These are phyloP conservation scores for Suhomyces kunorum DNA, from an alignment of 1,139 yeast genomes.

Conservation along the genomic window DNA sequence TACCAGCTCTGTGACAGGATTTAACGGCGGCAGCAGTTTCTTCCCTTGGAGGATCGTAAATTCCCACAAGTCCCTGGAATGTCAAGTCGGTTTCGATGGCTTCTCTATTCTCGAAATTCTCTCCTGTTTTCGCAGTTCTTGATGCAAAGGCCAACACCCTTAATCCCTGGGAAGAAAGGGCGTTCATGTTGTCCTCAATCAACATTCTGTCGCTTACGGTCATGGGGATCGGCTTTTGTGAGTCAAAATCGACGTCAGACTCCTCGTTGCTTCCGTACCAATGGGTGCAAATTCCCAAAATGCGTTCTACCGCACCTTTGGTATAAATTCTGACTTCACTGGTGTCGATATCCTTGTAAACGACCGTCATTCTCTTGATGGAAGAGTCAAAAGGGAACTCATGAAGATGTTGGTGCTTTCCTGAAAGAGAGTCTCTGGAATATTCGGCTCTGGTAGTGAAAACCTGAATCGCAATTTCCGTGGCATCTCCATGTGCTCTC, in stretches of 20 bases:
- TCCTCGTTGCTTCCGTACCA: slow-evolving; percentile 33
- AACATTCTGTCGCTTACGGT: slow-evolving; percentile 26
- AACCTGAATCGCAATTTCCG: slow-evolving; percentile 41
- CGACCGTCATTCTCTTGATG: slow-evolving; percentile 49
- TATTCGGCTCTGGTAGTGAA: slow-evolving; percentile 30
- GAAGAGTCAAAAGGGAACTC: slow-evolving; percentile 41
- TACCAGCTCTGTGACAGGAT: slow-evolving; percentile 52
- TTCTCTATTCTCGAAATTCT: slow-evolving; percentile 22
- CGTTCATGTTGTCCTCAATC: slow-evolving; percentile 36
- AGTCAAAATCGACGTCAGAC: slow-evolving; percentile 17
- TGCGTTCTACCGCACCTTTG: slow-evolving; percentile 57
- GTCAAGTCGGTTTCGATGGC: slow-evolving; percentile 35
- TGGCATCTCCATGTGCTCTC: slow-evolving; percentile 42
- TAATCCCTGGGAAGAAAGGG: slow-evolving; percentile 43
- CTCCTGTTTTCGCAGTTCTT: slow-evolving; percentile 15
- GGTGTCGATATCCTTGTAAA: slow-evolving; percentile 27
- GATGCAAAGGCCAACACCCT: slow-evolving; percentile 50
- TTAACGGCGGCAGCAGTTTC: slow-evolving; percentile 49
- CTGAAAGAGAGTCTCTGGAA: slow-evolving; percentile 23
- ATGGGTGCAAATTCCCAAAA: slow-evolving; percentile 40
- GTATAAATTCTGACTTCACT: slow-evolving; percentile 32
- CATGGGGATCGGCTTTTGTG: slow-evolving; percentile 20
- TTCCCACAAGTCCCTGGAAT: slow-evolving; percentile 52
- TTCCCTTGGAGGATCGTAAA: slow-evolving; percentile 57
- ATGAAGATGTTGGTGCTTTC: slow-evolving; percentile 24